phyloP scores from a whole-genome alignment of 2,329 filamentous ascomycete species.

The Botrytis medusae region DNA sequence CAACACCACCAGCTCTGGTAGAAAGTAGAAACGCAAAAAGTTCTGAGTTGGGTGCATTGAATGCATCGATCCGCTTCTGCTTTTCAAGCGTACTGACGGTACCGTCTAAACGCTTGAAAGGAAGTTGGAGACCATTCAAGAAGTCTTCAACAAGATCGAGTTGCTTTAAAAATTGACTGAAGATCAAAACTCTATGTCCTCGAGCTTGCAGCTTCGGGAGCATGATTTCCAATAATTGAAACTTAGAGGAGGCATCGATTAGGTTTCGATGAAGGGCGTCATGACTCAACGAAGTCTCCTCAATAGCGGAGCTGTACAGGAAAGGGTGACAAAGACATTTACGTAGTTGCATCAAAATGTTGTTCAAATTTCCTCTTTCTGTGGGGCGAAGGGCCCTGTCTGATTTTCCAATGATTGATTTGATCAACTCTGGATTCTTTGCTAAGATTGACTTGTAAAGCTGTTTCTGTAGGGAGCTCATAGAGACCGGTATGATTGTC shows the following conservation, averaged over 20 bases:
- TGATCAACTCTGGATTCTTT: slow-evolving; percentile 86
- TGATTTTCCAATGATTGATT: slow-evolving; percentile 74
- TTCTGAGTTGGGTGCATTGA: slow-evolving; percentile 79
- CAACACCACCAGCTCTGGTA: slow-evolving; percentile 91
- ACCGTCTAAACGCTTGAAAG: slow-evolving; percentile 84
- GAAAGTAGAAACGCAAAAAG: slow-evolving; percentile 91
- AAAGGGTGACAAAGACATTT: slow-evolving; percentile 97
- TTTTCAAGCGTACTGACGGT: slow-evolving; percentile 77
- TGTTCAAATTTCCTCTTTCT: slow-evolving; percentile 82
- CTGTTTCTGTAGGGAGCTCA: slow-evolving; percentile 91
- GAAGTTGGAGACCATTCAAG: slow-evolving; percentile 69
- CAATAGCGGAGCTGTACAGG: slow-evolving; percentile 85
- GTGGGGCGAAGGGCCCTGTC: slow-evolving; percentile 58
- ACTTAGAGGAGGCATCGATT: slow-evolving; percentile 86
- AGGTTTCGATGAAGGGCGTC: slow-evolving; percentile 73
- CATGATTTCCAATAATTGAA: slow-evolving; percentile 80
- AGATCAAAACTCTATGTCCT: slow-evolving; percentile 89
- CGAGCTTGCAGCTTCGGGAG: slow-evolving; percentile 81
- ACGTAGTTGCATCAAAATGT: slow-evolving; percentile 91
- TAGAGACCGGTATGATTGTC: slow-evolving; percentile 93
- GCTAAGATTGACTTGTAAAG: slow-evolving; percentile 91
- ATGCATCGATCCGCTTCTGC: slow-evolving; percentile 90
- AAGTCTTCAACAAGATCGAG: slow-evolving; percentile 93
- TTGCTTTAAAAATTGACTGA: slow-evolving; percentile 91
- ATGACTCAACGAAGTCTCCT: slow-evolving; percentile 69